Conservation (phyloP, 2,329 filamentous ascomycete species). For the Paecilomyces fulvus region DNA sequence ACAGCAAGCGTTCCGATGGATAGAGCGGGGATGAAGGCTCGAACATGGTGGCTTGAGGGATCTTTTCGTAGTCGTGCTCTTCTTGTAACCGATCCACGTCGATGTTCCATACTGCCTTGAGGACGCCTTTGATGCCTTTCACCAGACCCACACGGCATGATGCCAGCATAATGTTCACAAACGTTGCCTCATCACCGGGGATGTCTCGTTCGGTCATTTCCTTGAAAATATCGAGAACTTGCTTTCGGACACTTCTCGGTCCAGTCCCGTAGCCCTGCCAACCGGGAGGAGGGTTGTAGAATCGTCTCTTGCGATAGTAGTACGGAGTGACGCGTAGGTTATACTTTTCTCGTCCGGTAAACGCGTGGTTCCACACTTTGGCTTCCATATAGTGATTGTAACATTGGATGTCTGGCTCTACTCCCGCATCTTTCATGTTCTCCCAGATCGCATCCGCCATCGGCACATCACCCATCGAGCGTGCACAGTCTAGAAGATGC, state of each 20-base stretch:
- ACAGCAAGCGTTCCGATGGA: constrained; percentile 53
- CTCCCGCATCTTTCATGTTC: constrained; percentile 28
- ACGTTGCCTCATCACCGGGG: constrained; percentile 44
- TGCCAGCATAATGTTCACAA: constrained; percentile 45
- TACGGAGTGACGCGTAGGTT: constrained; percentile 25
- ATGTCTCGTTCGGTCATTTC: constrained; percentile 40
- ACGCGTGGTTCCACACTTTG: constrained; percentile 38
- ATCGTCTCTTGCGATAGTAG: constrained; percentile 21
- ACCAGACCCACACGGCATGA: constrained; percentile 46
- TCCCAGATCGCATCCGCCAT: constrained; percentile 42
- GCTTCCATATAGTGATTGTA: constrained; percentile 49
- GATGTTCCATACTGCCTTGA: constrained; percentile 48
- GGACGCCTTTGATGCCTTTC: constrained; percentile 36
- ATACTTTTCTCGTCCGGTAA: constrained; percentile 33
- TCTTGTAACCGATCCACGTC: constrained; percentile 36
- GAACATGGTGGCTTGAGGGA: constrained; percentile 33
- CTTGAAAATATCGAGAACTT: constrained; percentile 36
- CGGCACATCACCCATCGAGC: constrained; percentile 36
- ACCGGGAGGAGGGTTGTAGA: constrained; percentile 8
- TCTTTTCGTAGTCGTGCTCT: constrained; percentile 21
- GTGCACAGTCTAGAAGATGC: constrained; percentile 45
- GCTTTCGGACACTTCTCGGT: constrained; percentile 22
- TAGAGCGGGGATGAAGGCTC: constrained; percentile 44
- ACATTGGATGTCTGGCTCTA: constrained; percentile 41
- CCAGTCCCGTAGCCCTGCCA: constrained; percentile 25